phyloP scores from a whole-genome alignment of 2,329 filamentous ascomycete species.

The Madurella mycetomatis region DNA sequence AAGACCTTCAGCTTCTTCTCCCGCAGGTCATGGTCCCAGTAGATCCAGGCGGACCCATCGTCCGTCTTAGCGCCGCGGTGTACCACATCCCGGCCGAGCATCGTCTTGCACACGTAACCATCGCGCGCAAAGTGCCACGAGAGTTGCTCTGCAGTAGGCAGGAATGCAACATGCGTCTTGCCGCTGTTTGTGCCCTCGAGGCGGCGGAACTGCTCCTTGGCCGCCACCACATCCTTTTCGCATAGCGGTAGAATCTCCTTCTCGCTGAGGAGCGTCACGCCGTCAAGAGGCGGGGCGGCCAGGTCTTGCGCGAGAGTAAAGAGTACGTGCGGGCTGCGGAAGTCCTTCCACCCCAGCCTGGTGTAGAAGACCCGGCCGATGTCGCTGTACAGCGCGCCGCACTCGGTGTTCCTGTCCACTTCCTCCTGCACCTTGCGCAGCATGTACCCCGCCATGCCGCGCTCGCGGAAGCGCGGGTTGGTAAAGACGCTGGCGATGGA shows the following conservation, averaged over 20 bases:
- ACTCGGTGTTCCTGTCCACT: slow-evolving; percentile 30
- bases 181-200: slow-evolving; percentile 17
- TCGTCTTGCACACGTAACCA: slow-evolving; percentile 24
- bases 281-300: neutral
- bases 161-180: slow-evolving; percentile 31
- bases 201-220: slow-evolving; percentile 22
- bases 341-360: slow-evolving; percentile 33
- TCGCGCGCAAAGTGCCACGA: slow-evolving; percentile 33
- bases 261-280: slow-evolving; percentile 22
- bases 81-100: slow-evolving; percentile 19
- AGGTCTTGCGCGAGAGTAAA: slow-evolving; percentile 24
- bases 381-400: slow-evolving; percentile 35
- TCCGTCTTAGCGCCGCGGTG: slow-evolving; percentile 26
- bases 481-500: slow-evolving; percentile 36
- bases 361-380: slow-evolving; percentile 30
- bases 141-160: slow-evolving; percentile 29
- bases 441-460: slow-evolving; percentile 34
- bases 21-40: slow-evolving; percentile 36
- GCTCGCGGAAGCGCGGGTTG: slow-evolving; percentile 30
- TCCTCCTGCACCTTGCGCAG: slow-evolving; percentile 29
- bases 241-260: slow-evolving; percentile 25
- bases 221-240: slow-evolving; percentile 25
- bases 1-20: slow-evolving; percentile 30
- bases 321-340: slow-evolving; percentile 30
- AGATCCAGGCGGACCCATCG: slow-evolving; percentile 29